Conservation (phyloP, 2,329 filamentous ascomycete genomes). For the Acephala macrosclerotiorum region DNA sequence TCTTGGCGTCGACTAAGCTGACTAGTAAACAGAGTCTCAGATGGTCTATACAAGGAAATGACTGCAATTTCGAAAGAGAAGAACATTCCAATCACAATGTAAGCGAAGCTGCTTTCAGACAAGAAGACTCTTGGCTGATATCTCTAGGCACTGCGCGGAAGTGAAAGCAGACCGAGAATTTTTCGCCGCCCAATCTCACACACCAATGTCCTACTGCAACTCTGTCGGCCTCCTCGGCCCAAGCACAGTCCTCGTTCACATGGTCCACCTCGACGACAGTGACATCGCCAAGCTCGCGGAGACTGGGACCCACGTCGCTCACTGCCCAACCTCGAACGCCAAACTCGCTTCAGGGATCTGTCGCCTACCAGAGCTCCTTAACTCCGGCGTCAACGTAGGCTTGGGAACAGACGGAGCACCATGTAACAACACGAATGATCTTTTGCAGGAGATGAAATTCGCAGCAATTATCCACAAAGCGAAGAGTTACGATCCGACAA, state of each 20-base stretch:
- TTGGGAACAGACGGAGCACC: slow-evolving; percentile 60
- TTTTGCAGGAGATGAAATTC: slow-evolving; percentile 59
- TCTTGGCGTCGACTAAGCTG: not conserved
- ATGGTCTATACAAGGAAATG: slow-evolving; percentile 46
- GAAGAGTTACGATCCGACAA: slow-evolving; percentile 49
- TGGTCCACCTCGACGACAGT: slow-evolving; percentile 55
- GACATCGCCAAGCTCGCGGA: slow-evolving; percentile 50
- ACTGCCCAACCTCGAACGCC: slow-evolving; percentile 58
- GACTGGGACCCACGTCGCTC: slow-evolving; percentile 54
- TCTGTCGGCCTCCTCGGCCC: slow-evolving; percentile 47
- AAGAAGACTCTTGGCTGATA: not conserved
- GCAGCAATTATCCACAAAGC: slow-evolving; percentile 57
- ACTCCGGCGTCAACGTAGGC: slow-evolving; percentile 53
- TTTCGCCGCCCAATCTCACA: slow-evolving; percentile 43
- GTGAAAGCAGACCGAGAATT: slow-evolving; percentile 44
- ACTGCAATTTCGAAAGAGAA: slow-evolving; percentile 41
- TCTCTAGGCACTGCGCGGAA: slow-evolving; percentile 45
- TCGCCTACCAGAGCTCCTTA: slow-evolving; percentile 52
- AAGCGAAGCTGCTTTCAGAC: slow-evolving; percentile 11
- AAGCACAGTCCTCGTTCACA: slow-evolving; percentile 56
- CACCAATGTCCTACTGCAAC: slow-evolving; percentile 52
- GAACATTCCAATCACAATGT: slow-evolving; percentile 47
- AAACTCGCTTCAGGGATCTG: slow-evolving; percentile 59
- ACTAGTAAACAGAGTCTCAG: slow-evolving; percentile 40
- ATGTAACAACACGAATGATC: slow-evolving; percentile 58